A percentile compares a stretch with the other conserved stretches of the same genome.
Evolutionary conservation across 2,329 filamentous ascomycete genomes (phyloP).

Genomic region (Penicillium decumbens): DNA sequence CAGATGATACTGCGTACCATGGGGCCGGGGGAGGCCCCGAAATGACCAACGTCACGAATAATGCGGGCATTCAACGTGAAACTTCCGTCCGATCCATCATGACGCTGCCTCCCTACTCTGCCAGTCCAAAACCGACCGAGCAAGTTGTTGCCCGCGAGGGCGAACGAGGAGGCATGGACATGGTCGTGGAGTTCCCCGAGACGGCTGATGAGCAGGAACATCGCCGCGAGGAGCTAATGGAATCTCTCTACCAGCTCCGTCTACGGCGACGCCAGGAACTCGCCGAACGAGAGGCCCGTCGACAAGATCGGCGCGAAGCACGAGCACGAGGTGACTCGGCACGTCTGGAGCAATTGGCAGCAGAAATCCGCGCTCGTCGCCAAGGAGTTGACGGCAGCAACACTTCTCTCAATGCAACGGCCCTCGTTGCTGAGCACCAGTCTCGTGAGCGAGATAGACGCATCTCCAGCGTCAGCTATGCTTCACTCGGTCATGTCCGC

Average conservation of each 20-base stretch:
- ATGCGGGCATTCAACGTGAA: conserved; percentile 63
- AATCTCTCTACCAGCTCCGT: conserved; percentile 83
- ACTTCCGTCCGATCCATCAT: conserved; percentile 89
- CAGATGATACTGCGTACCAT: conserved; percentile 25
- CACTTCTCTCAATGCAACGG: conserved; percentile 31
- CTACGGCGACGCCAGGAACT: conserved; percentile 69
- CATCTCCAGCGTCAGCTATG: conserved; percentile 48
- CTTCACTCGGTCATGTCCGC: conserved; percentile 45
- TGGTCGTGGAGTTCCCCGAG: conserved; percentile 79
- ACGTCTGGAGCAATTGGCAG: conserved; percentile 60
- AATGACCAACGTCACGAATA: conserved; percentile 26
- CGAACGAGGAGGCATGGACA: conserved; percentile 85
- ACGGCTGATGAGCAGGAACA: conserved; percentile 73
- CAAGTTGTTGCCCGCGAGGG: conserved; percentile 82
- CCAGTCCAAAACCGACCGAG: conserved; percentile 67
- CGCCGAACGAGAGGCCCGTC: conserved; percentile 71
- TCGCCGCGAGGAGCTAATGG: conserved; percentile 85
- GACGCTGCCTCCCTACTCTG: conserved; percentile 82
- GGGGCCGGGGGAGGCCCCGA: conserved; percentile 28
- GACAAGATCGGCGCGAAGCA: conserved; percentile 66
- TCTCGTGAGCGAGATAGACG: conserved; percentile 43
- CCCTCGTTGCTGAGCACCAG: conserved; percentile 43
- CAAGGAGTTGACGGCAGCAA: conserved; percentile 37
- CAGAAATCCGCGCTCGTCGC: conserved; percentile 48
- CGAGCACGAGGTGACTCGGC: conserved; percentile 64